Evolutionary conservation across 2,329 filamentous ascomycete genomes (phyloP), one percentile per base, ranked within the genome.

Genomic region (Elsinoe batatas): DNA sequence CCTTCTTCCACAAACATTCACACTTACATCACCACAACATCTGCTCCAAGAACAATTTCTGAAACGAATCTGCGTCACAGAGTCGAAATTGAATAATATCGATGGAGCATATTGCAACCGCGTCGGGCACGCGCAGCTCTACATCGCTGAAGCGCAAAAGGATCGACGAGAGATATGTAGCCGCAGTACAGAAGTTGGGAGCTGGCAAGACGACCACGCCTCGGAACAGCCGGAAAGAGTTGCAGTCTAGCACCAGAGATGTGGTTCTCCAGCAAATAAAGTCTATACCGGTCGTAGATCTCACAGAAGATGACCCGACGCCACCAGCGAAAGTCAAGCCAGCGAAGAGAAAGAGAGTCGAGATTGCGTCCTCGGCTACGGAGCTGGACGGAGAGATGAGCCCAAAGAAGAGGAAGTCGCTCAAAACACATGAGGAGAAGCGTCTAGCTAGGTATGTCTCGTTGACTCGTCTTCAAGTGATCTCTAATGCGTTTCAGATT

Each of bases 401-500:
- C 30, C 10, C 20, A 7, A 38, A 51, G 47, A 51, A 38, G 15
- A 2, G 32, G 26, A 51, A n/a, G 30, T 15, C 32, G 37, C 12
- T 3, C 32, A 51, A 51, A 33, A 1, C 33, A 4, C 3, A 17
- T 18, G 51, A 42, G 22, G 53, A 55, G 30, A 55, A 47, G 32
- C 53, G 53, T 7, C 18, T 55, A 12, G 38, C 53, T 8, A 55
- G 40, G 53, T 54, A 40, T 17, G 51, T 5, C 2, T 11, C 36
- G 17, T 36, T 2, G 11, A 17, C n/a, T 17, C 5, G 13, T 6
- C 49, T 2, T 6, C 17, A 26, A 7, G 36, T 20, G 33, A 15
- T 46, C 11, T 54, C 30, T 11, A 56, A 18, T 32, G 26, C 36
- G 10, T 47, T 5, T 30, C 38, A 59, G 61, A 35, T 61, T 57